Evolutionary conservation across 2,329 filamentous ascomycete genomes (phyloP), one percentile per base, ranked within the genome.

Genomic region (Pseudocercospora cruenta): DNA sequence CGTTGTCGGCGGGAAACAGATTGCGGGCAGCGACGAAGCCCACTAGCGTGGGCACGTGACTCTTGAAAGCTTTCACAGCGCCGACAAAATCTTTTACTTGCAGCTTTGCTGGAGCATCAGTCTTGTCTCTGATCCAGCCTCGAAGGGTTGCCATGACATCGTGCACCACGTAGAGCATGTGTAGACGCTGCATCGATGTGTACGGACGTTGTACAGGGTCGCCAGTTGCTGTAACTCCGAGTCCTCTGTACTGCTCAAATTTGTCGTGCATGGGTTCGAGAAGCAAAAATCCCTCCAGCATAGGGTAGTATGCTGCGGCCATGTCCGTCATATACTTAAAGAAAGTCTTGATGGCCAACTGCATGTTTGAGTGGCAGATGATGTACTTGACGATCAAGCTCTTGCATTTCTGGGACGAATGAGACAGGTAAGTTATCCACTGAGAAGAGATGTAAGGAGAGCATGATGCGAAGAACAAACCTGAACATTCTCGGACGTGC

Each of bases 401-500:
- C 57, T 65, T 73, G 69, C 71, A 72, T 49, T 57, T 67, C 71
- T 75, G 63, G 26, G 1, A 39, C 43, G 45, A 45, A 22, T 47
- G n/a, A 54, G 39, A 28, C 59, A 49, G 47, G 69, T 72, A 69
- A 72, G 71, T 68, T 60, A 55, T 43, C 53, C 59, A 36, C 61
- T 51, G 45, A n/a, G 43, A 4, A 19, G 55, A 43, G 21, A 31
- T 31, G 47, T 31, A 14, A 53, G 14, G 9, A n/a, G 51, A 49
- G 21, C 12, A 45, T 7, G 36, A 63, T 28, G 24, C 21, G 43
- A 57, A 57, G 53, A 51, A 71, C 71, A 66, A 69, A 73, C 71
- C 71, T 73, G 69, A 47, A 73, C 53, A 39, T 72, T 70, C 21
- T 62, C 58, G 19, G 45, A n/a, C 12, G 71, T 68, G 67, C 71